These are phyloP conservation scores for Glycine tomentella DNA, from an alignment of 306 rosid genomes.

Conservation along the genomic window DNA sequence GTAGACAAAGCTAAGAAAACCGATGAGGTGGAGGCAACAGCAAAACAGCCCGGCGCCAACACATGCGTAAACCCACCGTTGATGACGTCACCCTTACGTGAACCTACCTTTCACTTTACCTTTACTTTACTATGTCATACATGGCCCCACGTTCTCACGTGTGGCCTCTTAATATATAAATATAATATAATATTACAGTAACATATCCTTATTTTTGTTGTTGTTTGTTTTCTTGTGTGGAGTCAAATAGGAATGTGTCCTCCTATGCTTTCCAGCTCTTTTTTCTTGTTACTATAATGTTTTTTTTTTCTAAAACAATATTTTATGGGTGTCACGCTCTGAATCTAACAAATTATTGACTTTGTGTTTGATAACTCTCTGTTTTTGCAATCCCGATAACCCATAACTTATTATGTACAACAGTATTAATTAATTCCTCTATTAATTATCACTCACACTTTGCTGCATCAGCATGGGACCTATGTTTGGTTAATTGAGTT, in stretches of 20 bases:
- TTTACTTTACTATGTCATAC: slow-evolving; percentile 45
- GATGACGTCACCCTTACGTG: slow-evolving; percentile 81
- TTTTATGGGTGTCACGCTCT: slow-evolving; percentile 45
- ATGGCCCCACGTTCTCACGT: slow-evolving; percentile 71
- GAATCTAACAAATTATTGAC: slow-evolving; percentile 51
- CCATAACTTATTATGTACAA: neutral
- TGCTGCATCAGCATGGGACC: slow-evolving; percentile 55
- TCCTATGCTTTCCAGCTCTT: slow-evolving; percentile 37
- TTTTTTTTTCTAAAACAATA: slow-evolving; percentile 15
- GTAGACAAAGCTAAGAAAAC: neutral
- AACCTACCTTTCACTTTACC: slow-evolving; percentile 41
- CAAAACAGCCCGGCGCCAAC: slow-evolving; percentile 60
- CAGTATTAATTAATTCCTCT: slow-evolving; percentile 11
- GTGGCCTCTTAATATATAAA: slow-evolving; percentile 39
- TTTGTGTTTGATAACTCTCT: slow-evolving; percentile 53
- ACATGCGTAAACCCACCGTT: slow-evolving; percentile 58
- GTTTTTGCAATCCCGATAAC: slow-evolving; percentile 59
- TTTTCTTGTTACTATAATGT: slow-evolving; percentile 8
- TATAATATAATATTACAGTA: neutral
- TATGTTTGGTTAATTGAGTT: slow-evolving; percentile 32
- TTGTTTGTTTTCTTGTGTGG: slow-evolving; percentile 15
- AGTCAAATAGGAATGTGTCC: slow-evolving; percentile 54
- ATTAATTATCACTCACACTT: slow-evolving; percentile 53
- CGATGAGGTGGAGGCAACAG: neutral
- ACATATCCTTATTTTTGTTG: too few species aligned